Conservation (phyloP, 75 land plant genomes). For the Pinus albicaulis region DNA sequence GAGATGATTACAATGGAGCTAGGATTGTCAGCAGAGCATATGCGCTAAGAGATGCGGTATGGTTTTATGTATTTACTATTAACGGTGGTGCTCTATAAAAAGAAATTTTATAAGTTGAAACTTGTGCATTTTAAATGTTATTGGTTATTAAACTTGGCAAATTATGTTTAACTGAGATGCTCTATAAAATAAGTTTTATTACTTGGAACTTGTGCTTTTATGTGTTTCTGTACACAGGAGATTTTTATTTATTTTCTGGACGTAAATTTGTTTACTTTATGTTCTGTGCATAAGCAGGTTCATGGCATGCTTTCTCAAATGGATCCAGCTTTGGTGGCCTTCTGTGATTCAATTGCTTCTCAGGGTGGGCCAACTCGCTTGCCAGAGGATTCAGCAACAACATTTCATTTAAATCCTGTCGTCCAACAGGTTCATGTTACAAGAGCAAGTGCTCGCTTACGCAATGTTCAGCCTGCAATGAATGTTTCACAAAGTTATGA, state of each 20-base stretch:
- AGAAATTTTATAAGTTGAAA: no score
- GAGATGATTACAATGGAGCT: constrained; percentile 88
- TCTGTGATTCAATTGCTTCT: constrained; percentile 81
- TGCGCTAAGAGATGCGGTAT: constrained; percentile 94
- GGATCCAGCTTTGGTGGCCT: constrained; percentile 80
- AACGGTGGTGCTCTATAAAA: neutral
- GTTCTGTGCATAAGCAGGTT: constrained; percentile 44
- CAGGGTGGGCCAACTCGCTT: constrained; percentile 67
- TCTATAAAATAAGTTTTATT: no score
- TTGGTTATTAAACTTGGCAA: no score
- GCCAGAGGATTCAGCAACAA: constrained; percentile 47
- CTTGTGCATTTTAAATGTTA: no score
- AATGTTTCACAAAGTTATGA: constrained; percentile 62
- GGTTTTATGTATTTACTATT: constrained; percentile 1
- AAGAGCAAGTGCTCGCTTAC: constrained; percentile 85
- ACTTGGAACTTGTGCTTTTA: neutral
- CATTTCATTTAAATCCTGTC: constrained; percentile 37
- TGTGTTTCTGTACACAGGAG: neutral
- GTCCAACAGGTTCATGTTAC: constrained; percentile 40
- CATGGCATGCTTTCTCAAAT: constrained; percentile 92
- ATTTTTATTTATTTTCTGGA: neutral
- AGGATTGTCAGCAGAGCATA: constrained; percentile 94
- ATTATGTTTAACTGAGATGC: no score
- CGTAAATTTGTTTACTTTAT: neutral
- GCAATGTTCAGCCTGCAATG: constrained; percentile 84